Evolutionary conservation across 495 filamentous ascomycete genomes (phyloP).

Genomic region (Penicillium pulvis): DNA sequence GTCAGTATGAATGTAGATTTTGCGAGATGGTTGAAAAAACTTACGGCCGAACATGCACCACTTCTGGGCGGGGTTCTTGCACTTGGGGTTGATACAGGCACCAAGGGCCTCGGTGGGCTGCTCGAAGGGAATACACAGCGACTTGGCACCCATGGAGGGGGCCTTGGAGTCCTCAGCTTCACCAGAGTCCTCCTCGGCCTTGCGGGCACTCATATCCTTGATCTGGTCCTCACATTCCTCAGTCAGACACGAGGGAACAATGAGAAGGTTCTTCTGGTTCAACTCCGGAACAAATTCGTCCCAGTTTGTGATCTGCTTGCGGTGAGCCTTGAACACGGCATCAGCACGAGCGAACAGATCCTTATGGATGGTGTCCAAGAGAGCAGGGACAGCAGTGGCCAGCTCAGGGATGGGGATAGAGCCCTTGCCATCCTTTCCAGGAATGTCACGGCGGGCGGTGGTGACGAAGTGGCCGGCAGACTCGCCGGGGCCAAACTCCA

Average conservation of each 20-base stretch:
- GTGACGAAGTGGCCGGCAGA: constrained; percentile 79
- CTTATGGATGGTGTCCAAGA: constrained; percentile 85
- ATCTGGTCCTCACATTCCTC: constrained; percentile 90
- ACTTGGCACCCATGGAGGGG: constrained; percentile 96
- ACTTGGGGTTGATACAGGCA: constrained; percentile 88
- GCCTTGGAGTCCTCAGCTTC: constrained; percentile 75
- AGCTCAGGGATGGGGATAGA: constrained; percentile 74
- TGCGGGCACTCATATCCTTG: constrained; percentile 83
- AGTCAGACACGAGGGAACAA: constrained; percentile 82
- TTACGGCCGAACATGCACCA: constrained; percentile 86
- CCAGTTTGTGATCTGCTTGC: constrained; percentile 81
- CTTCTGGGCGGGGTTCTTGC: constrained; percentile 67
- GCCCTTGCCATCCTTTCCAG: constrained; percentile 65
- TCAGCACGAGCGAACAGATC: constrained; percentile 86
- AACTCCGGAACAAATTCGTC: constrained; percentile 85
- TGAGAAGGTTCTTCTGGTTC: constrained; percentile 85
- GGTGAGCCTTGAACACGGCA: constrained; percentile 71
- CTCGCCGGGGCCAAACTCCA: constrained; percentile 96
- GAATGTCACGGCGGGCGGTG: constrained; percentile 81
- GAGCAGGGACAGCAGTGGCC: constrained; percentile 65
- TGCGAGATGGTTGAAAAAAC: background rate
- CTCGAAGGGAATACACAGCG: constrained; percentile 94
- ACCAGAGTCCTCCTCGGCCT: constrained; percentile 64
- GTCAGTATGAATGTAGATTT: constrained; percentile 7
- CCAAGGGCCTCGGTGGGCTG: constrained; percentile 79